These are phyloP conservation scores for Gossypium sturtianum DNA, from an alignment of 345 rosid species.

Conservation along the genomic window DNA sequence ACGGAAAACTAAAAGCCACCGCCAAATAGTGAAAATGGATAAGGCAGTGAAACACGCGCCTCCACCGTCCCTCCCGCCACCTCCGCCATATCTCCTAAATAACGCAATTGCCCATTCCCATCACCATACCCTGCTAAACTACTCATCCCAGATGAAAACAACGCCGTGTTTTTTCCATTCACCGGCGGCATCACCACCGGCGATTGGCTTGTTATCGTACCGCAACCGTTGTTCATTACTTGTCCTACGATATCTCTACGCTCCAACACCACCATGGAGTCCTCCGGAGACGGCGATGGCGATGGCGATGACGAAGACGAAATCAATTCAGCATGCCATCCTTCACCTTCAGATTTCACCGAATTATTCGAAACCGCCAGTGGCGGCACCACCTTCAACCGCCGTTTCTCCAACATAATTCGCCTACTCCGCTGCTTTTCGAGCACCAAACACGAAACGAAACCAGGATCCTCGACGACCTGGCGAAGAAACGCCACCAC, in stretches of 20 bases:
- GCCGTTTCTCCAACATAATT: slow-evolving; percentile 33
- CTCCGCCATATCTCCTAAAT: slow-evolving; percentile 32
- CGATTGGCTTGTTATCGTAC: neutral
- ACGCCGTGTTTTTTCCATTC: slow-evolving; percentile 17
- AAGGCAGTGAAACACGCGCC: slow-evolving; percentile 36
- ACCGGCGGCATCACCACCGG: slow-evolving; percentile 14
- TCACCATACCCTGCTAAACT: slow-evolving; percentile 20
- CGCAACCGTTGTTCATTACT: slow-evolving; percentile 4
- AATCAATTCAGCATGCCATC: slow-evolving; percentile 26
- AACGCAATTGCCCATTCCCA: slow-evolving; percentile 24
- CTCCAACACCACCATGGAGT: slow-evolving; percentile 24
- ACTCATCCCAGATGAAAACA: slow-evolving; percentile 16
- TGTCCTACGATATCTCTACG: neutral
- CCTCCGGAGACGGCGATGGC: slow-evolving; percentile 36
- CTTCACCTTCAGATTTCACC: slow-evolving; percentile 49
- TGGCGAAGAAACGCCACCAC: slow-evolving; percentile 82
- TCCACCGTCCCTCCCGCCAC: slow-evolving; percentile 27
- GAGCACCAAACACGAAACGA: slow-evolving; percentile 59
- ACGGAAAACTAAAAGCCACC: slow-evolving; percentile 37
- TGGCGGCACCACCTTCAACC: slow-evolving; percentile 31
- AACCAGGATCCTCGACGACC: slow-evolving; percentile 73
- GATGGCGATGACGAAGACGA: slow-evolving; percentile 35
- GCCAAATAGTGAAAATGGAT: slow-evolving; percentile 61
- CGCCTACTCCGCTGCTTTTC: slow-evolving; percentile 40
- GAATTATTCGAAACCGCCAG: slow-evolving; percentile 39